Conservation (phyloP, 257 asterid species). For the Voacanga thouarsii region DNA sequence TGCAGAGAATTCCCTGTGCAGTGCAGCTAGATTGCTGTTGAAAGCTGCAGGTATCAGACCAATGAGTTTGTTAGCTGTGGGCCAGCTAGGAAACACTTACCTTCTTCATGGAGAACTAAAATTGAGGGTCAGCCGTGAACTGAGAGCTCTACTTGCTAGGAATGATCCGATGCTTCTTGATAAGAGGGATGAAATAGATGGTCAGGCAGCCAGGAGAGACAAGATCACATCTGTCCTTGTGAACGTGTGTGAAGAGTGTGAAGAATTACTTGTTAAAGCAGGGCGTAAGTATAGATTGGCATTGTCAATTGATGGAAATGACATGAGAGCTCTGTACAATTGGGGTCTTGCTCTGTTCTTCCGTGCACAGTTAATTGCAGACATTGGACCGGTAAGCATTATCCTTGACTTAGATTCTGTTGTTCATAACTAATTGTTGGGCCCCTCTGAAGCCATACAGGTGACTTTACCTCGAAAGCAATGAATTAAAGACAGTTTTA, state of each 20-base stretch:
- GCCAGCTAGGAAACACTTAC: constrained; percentile 81
- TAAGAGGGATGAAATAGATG: constrained; percentile 37
- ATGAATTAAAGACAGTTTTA: neutral
- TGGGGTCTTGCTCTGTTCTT: constrained; percentile 93
- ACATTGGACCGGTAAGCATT: constrained; percentile 80
- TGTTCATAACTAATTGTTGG: neutral
- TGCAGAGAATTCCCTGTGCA: constrained; percentile 54
- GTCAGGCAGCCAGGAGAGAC: constrained; percentile 35
- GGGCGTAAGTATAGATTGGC: constrained; percentile 81
- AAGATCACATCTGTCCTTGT: constrained; percentile 52
- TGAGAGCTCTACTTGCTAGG: constrained; percentile 59
- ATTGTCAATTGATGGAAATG: constrained; percentile 81
- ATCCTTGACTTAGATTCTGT: neutral
- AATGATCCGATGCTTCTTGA: constrained; percentile 25
- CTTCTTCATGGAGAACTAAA: constrained; percentile 91
- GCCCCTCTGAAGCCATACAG: neutral
- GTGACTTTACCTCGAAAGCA: neutral
- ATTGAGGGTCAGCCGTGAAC: constrained; percentile 56
- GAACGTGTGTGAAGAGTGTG: constrained; percentile 77
- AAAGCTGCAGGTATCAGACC: constrained; percentile 78
- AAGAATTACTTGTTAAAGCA: constrained; percentile 75
- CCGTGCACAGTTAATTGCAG: constrained; percentile 88
- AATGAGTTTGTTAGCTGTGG: constrained; percentile 85
- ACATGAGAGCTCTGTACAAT: constrained; percentile 79
- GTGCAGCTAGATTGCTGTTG: constrained; percentile 58